phyloP scores from a whole-genome alignment of 2,329 filamentous ascomycete genomes.

The Colletotrichum lini region DNA sequence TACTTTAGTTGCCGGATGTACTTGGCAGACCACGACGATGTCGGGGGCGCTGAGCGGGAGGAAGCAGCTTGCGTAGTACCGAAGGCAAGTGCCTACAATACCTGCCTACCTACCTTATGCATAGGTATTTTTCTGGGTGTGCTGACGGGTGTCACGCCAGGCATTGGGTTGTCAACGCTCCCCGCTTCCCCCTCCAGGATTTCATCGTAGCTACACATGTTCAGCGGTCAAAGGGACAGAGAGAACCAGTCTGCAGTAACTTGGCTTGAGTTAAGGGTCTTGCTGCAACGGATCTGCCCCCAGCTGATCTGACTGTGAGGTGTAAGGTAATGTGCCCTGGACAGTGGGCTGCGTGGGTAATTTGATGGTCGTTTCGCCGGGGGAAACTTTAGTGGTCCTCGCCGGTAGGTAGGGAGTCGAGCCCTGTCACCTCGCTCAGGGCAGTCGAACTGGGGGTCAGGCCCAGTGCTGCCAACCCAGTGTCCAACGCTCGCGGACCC shows the following conservation, averaged over 20 bases:
- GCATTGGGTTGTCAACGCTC: neutral
- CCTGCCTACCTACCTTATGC: too few relatives aligned
- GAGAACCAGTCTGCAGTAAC: neutral
- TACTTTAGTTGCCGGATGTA: slow-evolving; percentile 26
- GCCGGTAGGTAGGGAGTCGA: slow-evolving; percentile 22
- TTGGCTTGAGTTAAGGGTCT: slow-evolving; percentile 10
- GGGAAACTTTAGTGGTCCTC: slow-evolving; percentile 31
- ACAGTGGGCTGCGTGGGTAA: slow-evolving; percentile 32
- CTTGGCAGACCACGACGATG: slow-evolving; percentile 11
- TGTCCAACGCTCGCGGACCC: slow-evolving; percentile 21
- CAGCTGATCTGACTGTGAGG: slow-evolving; percentile 20
- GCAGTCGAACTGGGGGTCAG: slow-evolving; percentile 8
- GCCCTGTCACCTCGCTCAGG: slow-evolving; percentile 1
- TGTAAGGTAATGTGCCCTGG: slow-evolving; percentile 37
- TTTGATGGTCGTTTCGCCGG: slow-evolving; percentile 19
- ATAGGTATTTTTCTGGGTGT: neutral
- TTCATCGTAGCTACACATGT: too few relatives aligned
- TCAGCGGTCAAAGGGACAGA: neutral
- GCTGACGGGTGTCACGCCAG: neutral
- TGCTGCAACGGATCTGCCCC: slow-evolving; percentile 3
- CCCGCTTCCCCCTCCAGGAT: neutral
- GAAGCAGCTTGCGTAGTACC: too few relatives aligned
- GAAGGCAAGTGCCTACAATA: too few relatives aligned
- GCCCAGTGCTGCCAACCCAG: slow-evolving; percentile 3
- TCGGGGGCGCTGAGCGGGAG: neutral